These are phyloP conservation scores for Suhomyces wounanorum DNA, from an alignment of 1,139 yeast species.

Conservation along the genomic window DNA sequence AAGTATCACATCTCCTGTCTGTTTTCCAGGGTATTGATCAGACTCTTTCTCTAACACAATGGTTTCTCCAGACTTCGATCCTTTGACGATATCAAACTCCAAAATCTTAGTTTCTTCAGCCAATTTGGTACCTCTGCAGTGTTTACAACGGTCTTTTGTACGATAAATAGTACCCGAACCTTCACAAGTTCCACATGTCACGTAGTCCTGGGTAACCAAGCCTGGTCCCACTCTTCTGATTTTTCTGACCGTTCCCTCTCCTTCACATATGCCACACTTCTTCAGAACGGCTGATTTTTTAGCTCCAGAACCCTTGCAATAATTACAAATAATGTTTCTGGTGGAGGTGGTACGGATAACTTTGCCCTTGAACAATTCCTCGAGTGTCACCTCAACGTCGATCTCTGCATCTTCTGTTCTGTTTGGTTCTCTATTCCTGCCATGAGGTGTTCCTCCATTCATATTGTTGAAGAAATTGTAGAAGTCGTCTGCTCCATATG, in stretches of 20 bases:
- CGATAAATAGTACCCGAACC: slow-evolving; percentile 70
- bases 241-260: slow-evolving; percentile 64
- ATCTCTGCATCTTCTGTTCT: slow-evolving; percentile 69
- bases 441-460: slow-evolving; percentile 31
- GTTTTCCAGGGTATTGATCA: slow-evolving; percentile 74
- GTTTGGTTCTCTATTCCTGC: slow-evolving; percentile 15
- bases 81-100: slow-evolving; percentile 77
- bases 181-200: slow-evolving; percentile 67
- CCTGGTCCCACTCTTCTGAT: slow-evolving; percentile 77
- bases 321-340: slow-evolving; percentile 68
- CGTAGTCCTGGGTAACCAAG: slow-evolving; percentile 62
- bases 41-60: slow-evolving; percentile 70
- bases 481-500: slow-evolving; percentile 66
- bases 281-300: slow-evolving; percentile 58
- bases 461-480: slow-evolving; percentile 63
- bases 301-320: slow-evolving; percentile 78
- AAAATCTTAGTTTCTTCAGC: slow-evolving; percentile 70
- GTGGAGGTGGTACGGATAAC: slow-evolving; percentile 73
- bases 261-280: slow-evolving; percentile 69
- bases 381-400: slow-evolving; percentile 64
- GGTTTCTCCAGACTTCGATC: slow-evolving; percentile 62
- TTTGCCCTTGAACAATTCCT: slow-evolving; percentile 82
- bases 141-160: slow-evolving; percentile 73
- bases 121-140: slow-evolving; percentile 67
- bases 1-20: slow-evolving; percentile 78